phyloP scores from a whole-genome alignment of 2,329 filamentous ascomycete species.

The Periconia macrospinosa region DNA sequence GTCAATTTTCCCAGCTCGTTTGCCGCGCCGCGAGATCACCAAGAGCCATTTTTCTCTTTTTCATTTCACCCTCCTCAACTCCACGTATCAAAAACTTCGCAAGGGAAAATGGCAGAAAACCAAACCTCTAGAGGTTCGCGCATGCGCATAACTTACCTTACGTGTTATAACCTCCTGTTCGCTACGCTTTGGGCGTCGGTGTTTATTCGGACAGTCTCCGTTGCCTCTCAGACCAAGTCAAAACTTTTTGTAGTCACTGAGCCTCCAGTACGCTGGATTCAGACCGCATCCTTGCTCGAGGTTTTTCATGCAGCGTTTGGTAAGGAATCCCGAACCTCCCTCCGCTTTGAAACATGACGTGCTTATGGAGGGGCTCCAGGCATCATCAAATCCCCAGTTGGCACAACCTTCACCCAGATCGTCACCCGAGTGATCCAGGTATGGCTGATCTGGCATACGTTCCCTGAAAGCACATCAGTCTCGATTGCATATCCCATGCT shows the following conservation, averaged over 20 bases:
- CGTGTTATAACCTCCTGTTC: conserved; percentile 24
- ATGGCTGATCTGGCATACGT: conserved; percentile 30
- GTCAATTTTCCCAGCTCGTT: too few relatives aligned
- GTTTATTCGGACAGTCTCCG: conserved; percentile 5
- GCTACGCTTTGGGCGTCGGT: conserved; percentile 19
- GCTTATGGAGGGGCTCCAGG: conserved; percentile 8
- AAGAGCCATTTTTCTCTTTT: too few relatives aligned
- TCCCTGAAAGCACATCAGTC: conserved; percentile 17
- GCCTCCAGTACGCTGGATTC: conserved; percentile 18
- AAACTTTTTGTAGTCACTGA: conserved; percentile 17
- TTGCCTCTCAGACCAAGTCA: background rate
- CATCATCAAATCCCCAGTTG: conserved; percentile 24
- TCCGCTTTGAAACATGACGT: background rate
- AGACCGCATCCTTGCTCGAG: conserved; percentile 24
- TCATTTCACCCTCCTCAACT: too few relatives aligned
- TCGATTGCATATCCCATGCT: conserved; percentile 21
- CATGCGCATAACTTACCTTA: conserved; percentile 19
- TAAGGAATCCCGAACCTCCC: conserved; percentile 1
- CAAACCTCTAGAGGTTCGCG: background rate
- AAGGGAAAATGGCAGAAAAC: background rate
- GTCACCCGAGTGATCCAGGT: conserved; percentile 30
- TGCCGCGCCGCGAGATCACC: too few relatives aligned
- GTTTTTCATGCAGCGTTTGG: conserved; percentile 22
- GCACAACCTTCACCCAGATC: conserved; percentile 25
- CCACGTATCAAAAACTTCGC: too few relatives aligned